Evolutionary conservation across 164 flowering plant species (phyloP).

Genomic region (Kalanchoe fedtschenkoi): DNA sequence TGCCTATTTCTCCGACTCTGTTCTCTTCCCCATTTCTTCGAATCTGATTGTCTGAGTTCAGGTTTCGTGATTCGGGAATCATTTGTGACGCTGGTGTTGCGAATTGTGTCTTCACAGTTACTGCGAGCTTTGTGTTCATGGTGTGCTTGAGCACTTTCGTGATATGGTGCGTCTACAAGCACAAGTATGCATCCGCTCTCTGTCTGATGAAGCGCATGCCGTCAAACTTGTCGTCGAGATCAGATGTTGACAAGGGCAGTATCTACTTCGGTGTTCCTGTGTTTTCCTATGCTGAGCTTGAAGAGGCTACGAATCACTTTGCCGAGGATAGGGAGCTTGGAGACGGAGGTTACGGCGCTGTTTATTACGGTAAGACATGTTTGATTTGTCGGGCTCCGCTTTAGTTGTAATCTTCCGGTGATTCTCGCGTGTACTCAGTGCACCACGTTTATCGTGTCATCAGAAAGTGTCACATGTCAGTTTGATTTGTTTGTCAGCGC

Average conservation of each 20-base stretch:
- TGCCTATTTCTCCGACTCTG: background rate
- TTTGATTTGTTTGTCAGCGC: background rate
- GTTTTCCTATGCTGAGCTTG: constrained; percentile 4
- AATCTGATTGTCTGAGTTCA: background rate
- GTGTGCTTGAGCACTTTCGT: constrained; percentile 3
- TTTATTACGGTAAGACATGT: constrained; percentile 6
- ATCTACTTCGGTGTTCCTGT: constrained; percentile 1
- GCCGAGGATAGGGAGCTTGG: constrained; percentile 5
- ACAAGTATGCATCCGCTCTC: background rate
- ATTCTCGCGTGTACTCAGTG: no score
- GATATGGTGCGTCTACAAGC: constrained; percentile 4
- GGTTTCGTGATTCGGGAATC: background rate
- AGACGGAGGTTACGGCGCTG: constrained; percentile 8
- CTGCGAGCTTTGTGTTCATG: constrained; percentile 3
- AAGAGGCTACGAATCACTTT: constrained; percentile 7
- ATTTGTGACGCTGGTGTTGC: background rate
- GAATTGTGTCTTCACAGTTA: background rate
- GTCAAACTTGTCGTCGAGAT: background rate
- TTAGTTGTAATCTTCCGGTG: background rate
- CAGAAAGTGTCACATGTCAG: background rate
- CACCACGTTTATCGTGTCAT: no score
- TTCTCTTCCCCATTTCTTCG: background rate
- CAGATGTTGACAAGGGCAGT: background rate
- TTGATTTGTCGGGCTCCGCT: background rate
- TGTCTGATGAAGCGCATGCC: constrained; percentile 3